phyloP scores from a whole-genome alignment of 1,284 basidiomycete genomes.

The Naganishia liquefaciens region DNA sequence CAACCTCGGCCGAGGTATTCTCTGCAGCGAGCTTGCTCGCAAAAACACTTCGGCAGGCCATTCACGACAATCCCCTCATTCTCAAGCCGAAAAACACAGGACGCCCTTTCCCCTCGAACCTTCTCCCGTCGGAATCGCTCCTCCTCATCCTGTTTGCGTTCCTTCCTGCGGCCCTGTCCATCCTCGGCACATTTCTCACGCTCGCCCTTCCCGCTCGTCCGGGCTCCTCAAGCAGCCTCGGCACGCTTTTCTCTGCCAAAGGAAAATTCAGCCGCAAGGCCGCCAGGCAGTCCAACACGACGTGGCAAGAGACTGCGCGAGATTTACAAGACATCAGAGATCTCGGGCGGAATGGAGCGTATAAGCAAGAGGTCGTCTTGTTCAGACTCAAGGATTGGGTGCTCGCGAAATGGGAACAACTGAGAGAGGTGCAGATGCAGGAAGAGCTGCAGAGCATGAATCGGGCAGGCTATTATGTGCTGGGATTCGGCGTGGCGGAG shows the following conservation, averaged over 20 bases:
- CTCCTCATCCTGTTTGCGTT: constrained; percentile 73
- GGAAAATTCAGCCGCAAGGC: constrained; percentile 27
- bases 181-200: constrained; percentile 67
- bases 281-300: constrained; percentile 19
- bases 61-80: constrained; percentile 2
- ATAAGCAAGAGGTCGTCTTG: constrained; percentile 72
- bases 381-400: constrained; percentile 82
- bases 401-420: constrained; percentile 65
- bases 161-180: constrained; percentile 67
- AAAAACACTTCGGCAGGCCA: constrained; percentile 45
- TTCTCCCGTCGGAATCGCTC: constrained; percentile 57
- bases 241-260: constrained; percentile 3
- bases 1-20: constrained; percentile 55
- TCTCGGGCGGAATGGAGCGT: constrained; percentile 66
- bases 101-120: constrained; percentile 16
- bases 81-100: neutral
- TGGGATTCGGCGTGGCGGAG: constrained; percentile 34
- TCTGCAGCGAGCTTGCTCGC: constrained; percentile 62
- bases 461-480: constrained; percentile 19
- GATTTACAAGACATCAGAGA: constrained; percentile 58
- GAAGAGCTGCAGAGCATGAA: constrained; percentile 24
- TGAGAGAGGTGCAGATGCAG: constrained; percentile 26
- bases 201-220: constrained; percentile 64
- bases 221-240: neutral
- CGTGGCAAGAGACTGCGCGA: constrained; percentile 52